Evolutionary conservation across 148 eudicot genomes (phyloP).

Genomic region (Hydrangea macrophylla): DNA sequence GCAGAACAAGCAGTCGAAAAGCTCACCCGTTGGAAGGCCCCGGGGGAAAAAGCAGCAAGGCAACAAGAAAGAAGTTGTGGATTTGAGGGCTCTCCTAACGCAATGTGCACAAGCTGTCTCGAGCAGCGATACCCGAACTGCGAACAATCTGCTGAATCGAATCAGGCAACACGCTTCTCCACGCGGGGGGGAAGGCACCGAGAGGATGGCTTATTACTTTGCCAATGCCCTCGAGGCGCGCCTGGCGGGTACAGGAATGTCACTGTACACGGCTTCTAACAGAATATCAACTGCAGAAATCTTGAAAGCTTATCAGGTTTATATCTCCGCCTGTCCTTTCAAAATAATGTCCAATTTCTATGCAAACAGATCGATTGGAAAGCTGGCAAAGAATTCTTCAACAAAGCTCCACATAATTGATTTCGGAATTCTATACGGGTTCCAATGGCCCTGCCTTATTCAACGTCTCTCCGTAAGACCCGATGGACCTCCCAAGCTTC

Average conservation of each 20-base stretch:
- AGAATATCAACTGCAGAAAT: constrained; percentile 37
- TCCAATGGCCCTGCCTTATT: constrained; percentile 61
- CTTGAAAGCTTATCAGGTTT: constrained; percentile 35
- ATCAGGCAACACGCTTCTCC: constrained; percentile 54
- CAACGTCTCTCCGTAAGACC: constrained; percentile 38
- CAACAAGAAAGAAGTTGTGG: constrained; percentile 40
- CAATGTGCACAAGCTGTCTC: constrained; percentile 77
- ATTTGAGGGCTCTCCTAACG: constrained; percentile 52
- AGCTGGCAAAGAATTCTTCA: constrained; percentile 28
- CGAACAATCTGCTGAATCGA: constrained; percentile 38
- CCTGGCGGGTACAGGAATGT: constrained; percentile 54
- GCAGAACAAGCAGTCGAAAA: background rate
- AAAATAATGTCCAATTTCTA: constrained; percentile 35
- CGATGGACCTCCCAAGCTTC: constrained; percentile 45
- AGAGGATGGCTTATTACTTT: constrained; percentile 67
- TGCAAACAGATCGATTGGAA: constrained; percentile 46
- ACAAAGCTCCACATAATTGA: constrained; percentile 49
- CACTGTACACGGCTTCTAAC: constrained; percentile 26
- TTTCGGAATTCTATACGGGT: constrained; percentile 56
- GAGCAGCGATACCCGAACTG: constrained; percentile 34
- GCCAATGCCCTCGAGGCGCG: constrained; percentile 67
- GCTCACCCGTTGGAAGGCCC: constrained; percentile 10
- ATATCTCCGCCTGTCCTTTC: constrained; percentile 46
- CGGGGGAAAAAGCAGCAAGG: constrained; percentile 35
- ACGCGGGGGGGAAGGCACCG: constrained; percentile 57